Base-by-base conservation (phyloP, 1,284 basidiomycete genomes). In the Trametes polyzona region DNA sequence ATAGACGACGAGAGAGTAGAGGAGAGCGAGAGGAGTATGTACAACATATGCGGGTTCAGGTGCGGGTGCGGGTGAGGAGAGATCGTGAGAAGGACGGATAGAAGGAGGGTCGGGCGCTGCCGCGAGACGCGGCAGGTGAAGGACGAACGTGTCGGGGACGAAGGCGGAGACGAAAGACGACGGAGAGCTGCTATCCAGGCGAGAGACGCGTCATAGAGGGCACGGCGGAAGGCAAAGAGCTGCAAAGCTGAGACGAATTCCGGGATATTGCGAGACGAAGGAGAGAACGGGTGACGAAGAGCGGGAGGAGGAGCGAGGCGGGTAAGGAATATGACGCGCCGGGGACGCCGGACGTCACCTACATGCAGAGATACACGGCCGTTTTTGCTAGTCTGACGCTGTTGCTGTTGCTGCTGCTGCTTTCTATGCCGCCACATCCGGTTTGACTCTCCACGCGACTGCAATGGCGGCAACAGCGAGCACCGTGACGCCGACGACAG, bases 371-470 rank as follows among this genome's bases (percentile, higher is more conserved):
- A 23, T 54, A 61, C 55, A 57, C 47, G 46, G 52, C 55, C 52
- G 35, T 55, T 63, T 62, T 59, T 59, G 35, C 52, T 59, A 46
- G 29, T n/a, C n/a, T n/a, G n/a, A n/a, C n/a, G n/a, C n/a, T n/a
- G n/a, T n/a, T n/a, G 41, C 49, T 55, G 55, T 39, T 30, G 41
- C 49, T 55, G 55, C 43, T 30, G 46, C 49, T 47, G 41, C 47
- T 30, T 40, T 47, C 62, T 63, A 63, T 61, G 55, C 52, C 9
- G 58, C 43, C 36, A 56, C 29, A 39, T 78, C 77, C 32, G 77
- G 75, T 64, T 82, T 83, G 14, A 86, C 82, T 54, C 83, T 77
- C 83, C 84, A 88, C 64, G 84, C 72, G 39, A 87, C 86, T 4
- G 85, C 85, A 8, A 79, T 83, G 3, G 85, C 84, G 8, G 84